Conservation (phyloP, 2,329 filamentous ascomycete genomes). For the Didymellaceae sp. region DNA sequence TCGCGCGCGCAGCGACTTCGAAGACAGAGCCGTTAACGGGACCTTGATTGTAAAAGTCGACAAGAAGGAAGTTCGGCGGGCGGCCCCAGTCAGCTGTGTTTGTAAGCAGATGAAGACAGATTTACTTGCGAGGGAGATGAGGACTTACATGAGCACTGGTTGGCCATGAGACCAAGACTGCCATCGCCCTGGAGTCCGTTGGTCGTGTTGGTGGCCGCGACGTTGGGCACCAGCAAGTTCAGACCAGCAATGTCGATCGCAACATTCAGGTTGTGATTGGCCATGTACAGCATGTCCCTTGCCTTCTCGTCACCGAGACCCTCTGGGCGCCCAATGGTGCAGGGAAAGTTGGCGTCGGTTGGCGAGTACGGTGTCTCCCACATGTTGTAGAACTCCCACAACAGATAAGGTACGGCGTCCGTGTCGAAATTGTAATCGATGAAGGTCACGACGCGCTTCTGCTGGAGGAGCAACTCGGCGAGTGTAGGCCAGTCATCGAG, state of each 20-base stretch:
- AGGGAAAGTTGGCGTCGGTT: conserved; percentile 73
- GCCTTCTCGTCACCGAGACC: conserved; percentile 60
- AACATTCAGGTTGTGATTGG: conserved; percentile 93
- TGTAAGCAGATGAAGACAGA: conserved; percentile 12
- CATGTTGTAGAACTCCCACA: conserved; percentile 88
- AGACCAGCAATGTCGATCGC: conserved; percentile 55
- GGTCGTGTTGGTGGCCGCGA: conserved; percentile 42
- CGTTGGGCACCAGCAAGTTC: conserved; percentile 47
- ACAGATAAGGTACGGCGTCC: conserved; percentile 77
- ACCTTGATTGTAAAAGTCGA: conserved; percentile 51
- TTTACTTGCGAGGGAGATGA: too few relatives aligned
- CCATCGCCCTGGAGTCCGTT: conserved; percentile 44
- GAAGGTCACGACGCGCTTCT: conserved; percentile 49
- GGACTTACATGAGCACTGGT: conserved; percentile 43
- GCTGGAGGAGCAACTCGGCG: conserved; percentile 59
- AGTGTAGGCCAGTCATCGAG: conserved; percentile 86
- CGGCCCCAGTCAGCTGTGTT: conserved; percentile 41
- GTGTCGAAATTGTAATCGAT: conserved; percentile 70
- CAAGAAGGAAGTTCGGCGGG: conserved; percentile 51
- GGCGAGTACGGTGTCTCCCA: conserved; percentile 93
- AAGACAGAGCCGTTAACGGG: conserved; percentile 48
- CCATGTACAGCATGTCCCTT: conserved; percentile 74
- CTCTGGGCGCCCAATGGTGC: conserved; percentile 78
- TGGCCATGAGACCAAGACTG: conserved; percentile 43
- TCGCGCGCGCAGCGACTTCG: conserved; percentile 58